phyloP scores from a whole-genome alignment of 306 rosid genomes.

The Pyrus communis region DNA sequence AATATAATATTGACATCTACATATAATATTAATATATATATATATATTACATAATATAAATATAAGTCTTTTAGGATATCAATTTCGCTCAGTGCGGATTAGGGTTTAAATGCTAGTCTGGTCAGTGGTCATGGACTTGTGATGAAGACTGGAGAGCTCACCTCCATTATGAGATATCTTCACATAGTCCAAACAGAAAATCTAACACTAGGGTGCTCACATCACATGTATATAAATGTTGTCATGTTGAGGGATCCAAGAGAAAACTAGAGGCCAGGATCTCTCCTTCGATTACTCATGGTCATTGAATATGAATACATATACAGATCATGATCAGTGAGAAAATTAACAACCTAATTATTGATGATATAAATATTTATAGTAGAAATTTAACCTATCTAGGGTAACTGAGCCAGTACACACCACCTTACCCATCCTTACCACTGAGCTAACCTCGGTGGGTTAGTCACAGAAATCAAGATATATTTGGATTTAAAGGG shows the following conservation, averaged over 20 bases:
- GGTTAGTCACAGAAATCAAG: not conserved
- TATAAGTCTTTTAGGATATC: not conserved
- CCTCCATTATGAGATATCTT: not conserved
- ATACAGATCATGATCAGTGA: not conserved
- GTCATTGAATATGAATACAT: not conserved
- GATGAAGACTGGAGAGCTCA: not conserved
- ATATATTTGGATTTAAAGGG: too few relatives aligned
- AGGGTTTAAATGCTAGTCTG: not conserved
- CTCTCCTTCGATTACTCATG: not conserved
- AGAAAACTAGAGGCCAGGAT: not conserved
- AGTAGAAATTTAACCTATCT: not conserved
- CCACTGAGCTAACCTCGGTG: not conserved
- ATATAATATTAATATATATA: not conserved
- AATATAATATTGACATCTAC: not conserved
- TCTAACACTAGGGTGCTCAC: not conserved
- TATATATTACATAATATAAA: not conserved
- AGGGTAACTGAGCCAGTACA: not conserved
- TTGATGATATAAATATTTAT: not conserved
- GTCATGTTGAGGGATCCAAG: not conserved
- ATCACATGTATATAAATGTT: not conserved
- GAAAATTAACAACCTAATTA: not conserved
- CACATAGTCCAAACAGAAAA: conserved; percentile 9
- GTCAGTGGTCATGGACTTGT: not conserved
- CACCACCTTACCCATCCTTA: not conserved
- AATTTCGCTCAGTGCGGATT: not conserved